Base-by-base conservation (phyloP, 306 rosid species). In the Styphnolobium japonicum region DNA sequence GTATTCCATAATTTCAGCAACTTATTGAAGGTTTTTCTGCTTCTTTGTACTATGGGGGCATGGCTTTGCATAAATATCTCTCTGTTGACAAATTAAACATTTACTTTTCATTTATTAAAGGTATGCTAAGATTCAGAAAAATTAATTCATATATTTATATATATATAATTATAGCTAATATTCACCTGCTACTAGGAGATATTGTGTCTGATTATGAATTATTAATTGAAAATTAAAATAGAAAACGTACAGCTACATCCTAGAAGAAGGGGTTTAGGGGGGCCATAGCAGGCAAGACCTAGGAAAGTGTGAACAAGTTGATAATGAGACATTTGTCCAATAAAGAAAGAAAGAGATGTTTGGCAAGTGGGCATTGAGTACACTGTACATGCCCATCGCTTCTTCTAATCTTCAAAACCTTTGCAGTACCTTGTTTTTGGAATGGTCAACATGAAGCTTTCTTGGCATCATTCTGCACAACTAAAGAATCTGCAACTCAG, bases 291-390 rank as follows among this genome's bases (percentile, higher is more conserved):
- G 36, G 45, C 52, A 71, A 7, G 76, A 58, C 76, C 74, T 66
- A 25, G 76, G 83, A 61, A 72, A 48, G 63, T 31, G 84, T 66
- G 77, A 78, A 34, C 85, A 67, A 65, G 84, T 87, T 82, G 88
- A 80, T 65, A 71, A 67, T 10, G 31, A 45, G 86, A 78, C 80
- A 56, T 81, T 73, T 82, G 90, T 78, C 85, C 80, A 88, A 87
- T 80, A 23, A 80, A 53, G 70, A 84, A 82, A 72, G 57, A 73
- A 27, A 21, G 25, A 34, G 23, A 9, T 81, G 29, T 6, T 68
- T 67, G 86, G 84, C 84, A 75, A 81, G 67, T 73, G 52, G 74
- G 72, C 19, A 37, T 40, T n/a, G 80, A 37, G 75, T 67, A 58
- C 75, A 52, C 51, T 77, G 85, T 58, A 60, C 65, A 60, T 75